Evolutionary conservation across 1,284 basidiomycete genomes (phyloP), one percentile per base, ranked within the genome.

Genomic region (Trametes sp.): DNA sequence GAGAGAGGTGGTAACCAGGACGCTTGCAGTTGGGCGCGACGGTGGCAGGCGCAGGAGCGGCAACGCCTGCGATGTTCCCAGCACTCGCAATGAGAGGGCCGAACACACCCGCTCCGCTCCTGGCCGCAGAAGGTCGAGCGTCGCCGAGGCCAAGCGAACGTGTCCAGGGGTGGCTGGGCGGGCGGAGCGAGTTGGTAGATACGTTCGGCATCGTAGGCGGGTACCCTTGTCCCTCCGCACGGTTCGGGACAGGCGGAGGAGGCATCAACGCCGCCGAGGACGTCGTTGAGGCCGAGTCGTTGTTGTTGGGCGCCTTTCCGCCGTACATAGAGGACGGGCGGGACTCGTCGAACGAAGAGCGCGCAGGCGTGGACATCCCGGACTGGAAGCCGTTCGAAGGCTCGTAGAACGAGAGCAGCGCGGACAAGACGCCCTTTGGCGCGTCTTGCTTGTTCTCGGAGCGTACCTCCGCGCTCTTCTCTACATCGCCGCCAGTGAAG

Each of bases 71-170:
- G 33, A 88, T 76, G 65, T 88, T 89, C 2, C 87, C 88, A 0
- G 92, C 89, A 63, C 85, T 87, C 26, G 90, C 86, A 44, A 94
- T 87, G 49, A 94, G 81, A 8, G 88, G 84, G 13, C 90, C 92
- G 69, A 93, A 86, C 0, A 90, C 90, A 5, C 92, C 91, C 0
- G 82, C 91, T 8, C 80, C 83, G 61, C 79, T 85, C 50, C 82
- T 77, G 10, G 86, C 81, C 2, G 81, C 79, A 41, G 83, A 77
- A 4, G 86, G 89, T 14, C 79, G 72, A 7, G 57, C 36, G 16
- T 72, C 71, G 4, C 62, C 61, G 24, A 69, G 59, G 7, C 58
- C 46, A 21, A 68, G 33, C 3, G 59, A 41, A 14, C 64, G 57
- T n/a, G 63, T 61, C 62, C 66, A 61, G 14, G 66, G 63, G 38